These are phyloP conservation scores for Stereocaulon alpinum DNA, from an alignment of 495 filamentous ascomycete species.

Conservation along the genomic window DNA sequence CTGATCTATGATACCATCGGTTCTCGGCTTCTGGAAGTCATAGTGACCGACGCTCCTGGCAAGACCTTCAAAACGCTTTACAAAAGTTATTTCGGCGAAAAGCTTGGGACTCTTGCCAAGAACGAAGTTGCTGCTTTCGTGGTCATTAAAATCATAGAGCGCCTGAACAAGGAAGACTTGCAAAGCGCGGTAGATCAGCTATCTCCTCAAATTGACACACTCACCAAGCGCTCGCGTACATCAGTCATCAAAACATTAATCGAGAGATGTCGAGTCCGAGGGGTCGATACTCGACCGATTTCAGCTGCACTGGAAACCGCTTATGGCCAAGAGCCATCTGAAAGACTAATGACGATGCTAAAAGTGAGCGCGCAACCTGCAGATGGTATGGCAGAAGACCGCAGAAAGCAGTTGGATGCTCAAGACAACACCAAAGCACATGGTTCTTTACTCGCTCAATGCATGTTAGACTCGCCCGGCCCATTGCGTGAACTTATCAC, in stretches of 20 bases:
- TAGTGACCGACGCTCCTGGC: slow-evolving; percentile 68
- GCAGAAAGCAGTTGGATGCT: slow-evolving; percentile 21
- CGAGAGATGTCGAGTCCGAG: slow-evolving; percentile 67
- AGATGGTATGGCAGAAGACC: slow-evolving; percentile 30
- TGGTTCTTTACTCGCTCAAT: slow-evolving; percentile 55
- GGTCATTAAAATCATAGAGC: slow-evolving; percentile 64
- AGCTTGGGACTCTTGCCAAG: slow-evolving; percentile 65
- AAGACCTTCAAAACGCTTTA: slow-evolving; percentile 83
- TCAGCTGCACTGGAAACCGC: slow-evolving; percentile 49
- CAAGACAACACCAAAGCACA: slow-evolving; percentile 44
- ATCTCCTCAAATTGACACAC: slow-evolving; percentile 52
- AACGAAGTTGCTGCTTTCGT: slow-evolving; percentile 87
- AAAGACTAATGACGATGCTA: slow-evolving; percentile 48
- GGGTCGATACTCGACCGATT: slow-evolving; percentile 48
- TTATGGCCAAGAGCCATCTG: slow-evolving; percentile 44
- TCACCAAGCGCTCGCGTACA: slow-evolving; percentile 64
- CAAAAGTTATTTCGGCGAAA: slow-evolving; percentile 58
- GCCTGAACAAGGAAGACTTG: slow-evolving; percentile 76
- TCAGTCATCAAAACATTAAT: slow-evolving; percentile 70
- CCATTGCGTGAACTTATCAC: slow-evolving; percentile 47
- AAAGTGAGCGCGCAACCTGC: slow-evolving; percentile 31
- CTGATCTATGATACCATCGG: slow-evolving; percentile 83
- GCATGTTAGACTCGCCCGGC: slow-evolving; percentile 50
- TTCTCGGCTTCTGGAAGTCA: slow-evolving; percentile 76
- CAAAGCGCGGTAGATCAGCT: slow-evolving; percentile 56